phyloP scores from a whole-genome alignment of 495 filamentous ascomycete species.

The Aspergillus indologenus region DNA sequence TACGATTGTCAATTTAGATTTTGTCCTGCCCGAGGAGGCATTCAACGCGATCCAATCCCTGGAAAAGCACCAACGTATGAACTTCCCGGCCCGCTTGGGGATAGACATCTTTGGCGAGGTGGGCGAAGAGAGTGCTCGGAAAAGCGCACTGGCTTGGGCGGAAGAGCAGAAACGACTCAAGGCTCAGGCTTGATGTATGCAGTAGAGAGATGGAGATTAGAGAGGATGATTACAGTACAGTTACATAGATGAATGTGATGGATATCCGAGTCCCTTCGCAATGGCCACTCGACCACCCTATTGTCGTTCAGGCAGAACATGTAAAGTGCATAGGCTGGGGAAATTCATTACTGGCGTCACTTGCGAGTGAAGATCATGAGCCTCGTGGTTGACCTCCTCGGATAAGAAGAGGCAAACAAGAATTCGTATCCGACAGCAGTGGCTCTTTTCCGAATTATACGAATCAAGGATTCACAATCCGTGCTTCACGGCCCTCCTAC shows the following conservation, averaged over 20 bases:
- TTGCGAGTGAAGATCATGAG: too few species aligned
- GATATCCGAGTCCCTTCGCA: too few species aligned
- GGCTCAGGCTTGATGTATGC: neutral
- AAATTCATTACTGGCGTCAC: too few species aligned
- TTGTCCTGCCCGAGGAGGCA: slow-evolving; percentile 35
- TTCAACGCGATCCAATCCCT: slow-evolving; percentile 30
- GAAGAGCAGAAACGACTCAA: slow-evolving; percentile 17
- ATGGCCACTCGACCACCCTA: too few species aligned
- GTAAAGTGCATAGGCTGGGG: too few species aligned
- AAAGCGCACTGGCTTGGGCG: slow-evolving; percentile 17
- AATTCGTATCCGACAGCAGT: neutral
- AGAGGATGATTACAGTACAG: too few species aligned
- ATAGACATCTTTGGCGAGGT: slow-evolving; percentile 31
- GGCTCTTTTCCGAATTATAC: neutral
- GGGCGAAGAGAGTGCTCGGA: slow-evolving; percentile 18
- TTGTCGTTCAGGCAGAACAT: too few species aligned
- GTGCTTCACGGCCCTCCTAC: too few species aligned
- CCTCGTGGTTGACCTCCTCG: neutral
- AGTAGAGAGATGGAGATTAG: too few species aligned
- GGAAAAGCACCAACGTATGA: slow-evolving; percentile 30
- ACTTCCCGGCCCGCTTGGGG: slow-evolving; percentile 30
- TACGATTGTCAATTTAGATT: slow-evolving; percentile 22
- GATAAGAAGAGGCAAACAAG: neutral
- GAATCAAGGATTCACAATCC: too few species aligned
- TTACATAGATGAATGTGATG: too few species aligned